Conservation (phyloP, 1,284 basidiomycete species). For the Ganoderma multipileum region DNA sequence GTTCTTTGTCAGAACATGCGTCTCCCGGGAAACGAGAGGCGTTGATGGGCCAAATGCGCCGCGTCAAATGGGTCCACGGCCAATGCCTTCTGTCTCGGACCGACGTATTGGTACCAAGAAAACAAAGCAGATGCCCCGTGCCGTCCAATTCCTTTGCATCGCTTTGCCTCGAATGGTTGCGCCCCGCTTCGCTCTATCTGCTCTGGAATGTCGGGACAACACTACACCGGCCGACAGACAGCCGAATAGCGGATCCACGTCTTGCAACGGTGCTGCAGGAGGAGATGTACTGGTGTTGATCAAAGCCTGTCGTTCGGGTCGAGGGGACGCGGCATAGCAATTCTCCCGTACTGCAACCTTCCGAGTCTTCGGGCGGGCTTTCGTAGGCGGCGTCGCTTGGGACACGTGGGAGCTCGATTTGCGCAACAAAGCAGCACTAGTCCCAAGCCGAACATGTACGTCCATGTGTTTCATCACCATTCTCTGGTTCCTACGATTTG, state of each 20-base stretch:
- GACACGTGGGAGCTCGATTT: background rate
- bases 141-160: background rate
- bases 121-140: background rate
- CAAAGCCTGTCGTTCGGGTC: background rate
- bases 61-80: background rate
- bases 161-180: background rate
- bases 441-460: background rate
- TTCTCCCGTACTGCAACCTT: background rate
- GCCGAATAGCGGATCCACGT: background rate
- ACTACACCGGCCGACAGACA: background rate
- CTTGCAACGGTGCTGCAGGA: background rate
- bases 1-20: background rate
- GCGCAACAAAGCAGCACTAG: background rate
- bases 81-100: background rate
- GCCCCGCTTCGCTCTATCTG: background rate
- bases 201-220: background rate
- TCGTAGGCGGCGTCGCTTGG: background rate
- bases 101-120: background rate
- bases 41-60: background rate
- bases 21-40: conserved; percentile 5
- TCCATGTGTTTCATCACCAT: background rate
- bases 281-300: background rate
- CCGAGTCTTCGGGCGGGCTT: background rate
- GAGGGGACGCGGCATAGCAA: background rate
- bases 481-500: background rate